Evolutionary conservation across 441 rosid genomes (phyloP).

Genomic region (Jatropha podagrica): DNA sequence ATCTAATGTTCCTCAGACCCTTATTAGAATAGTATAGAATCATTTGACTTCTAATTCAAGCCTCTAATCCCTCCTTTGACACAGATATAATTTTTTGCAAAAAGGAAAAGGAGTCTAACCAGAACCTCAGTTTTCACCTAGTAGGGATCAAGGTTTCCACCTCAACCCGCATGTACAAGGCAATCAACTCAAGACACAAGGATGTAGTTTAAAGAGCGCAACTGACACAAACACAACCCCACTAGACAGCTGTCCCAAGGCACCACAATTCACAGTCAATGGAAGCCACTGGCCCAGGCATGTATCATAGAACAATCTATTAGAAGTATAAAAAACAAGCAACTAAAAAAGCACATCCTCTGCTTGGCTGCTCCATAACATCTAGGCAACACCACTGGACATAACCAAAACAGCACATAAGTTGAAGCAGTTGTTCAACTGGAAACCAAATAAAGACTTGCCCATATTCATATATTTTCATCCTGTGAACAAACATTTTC

Average conservation of each 20-base stretch:
- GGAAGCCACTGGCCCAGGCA: background rate
- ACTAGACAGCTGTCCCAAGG: background rate
- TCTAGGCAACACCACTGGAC: background rate
- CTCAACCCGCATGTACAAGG: background rate
- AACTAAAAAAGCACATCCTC: background rate
- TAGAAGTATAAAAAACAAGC: too few species aligned
- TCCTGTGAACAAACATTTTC: background rate
- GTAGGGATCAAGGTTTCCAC: background rate
- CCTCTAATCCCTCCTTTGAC: background rate
- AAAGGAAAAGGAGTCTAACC: background rate
- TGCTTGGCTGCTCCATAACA: background rate
- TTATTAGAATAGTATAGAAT: background rate
- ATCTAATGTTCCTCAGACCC: background rate
- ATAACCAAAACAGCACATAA: background rate
- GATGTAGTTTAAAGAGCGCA: background rate
- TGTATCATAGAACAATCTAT: background rate
- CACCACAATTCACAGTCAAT: background rate
- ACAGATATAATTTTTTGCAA: background rate
- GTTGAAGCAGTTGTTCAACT: background rate
- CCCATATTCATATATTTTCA: background rate
- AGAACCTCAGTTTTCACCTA: background rate
- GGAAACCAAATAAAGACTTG: background rate
- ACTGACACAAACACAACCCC: background rate
- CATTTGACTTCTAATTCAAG: background rate
- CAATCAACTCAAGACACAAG: background rate